These are phyloP conservation scores for Stachybotrys elegans DNA, from an alignment of 2,329 filamentous ascomycete species.

Conservation along the genomic window DNA sequence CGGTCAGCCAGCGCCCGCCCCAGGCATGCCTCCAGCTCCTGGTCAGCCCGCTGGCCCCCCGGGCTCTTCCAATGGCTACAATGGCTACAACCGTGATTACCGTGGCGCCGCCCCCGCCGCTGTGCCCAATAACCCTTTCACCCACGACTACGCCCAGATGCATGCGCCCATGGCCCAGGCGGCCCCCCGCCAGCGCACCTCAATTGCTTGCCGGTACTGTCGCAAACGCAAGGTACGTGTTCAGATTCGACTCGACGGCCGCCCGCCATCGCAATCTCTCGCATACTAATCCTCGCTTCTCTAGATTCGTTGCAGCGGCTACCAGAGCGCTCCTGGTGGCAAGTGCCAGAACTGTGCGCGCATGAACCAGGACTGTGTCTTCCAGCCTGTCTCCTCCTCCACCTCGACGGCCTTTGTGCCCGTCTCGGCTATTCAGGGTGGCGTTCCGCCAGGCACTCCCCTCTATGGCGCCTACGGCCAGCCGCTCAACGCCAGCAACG, in stretches of 20 bases:
- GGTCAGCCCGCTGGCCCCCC: too few relatives aligned
- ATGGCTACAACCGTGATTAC: conserved; percentile 19
- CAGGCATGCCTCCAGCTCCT: too few relatives aligned
- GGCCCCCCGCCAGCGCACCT: conserved; percentile 53
- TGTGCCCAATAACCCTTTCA: conserved; percentile 16
- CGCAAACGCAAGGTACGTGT: conserved; percentile 52
- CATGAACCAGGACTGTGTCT: conserved; percentile 57
- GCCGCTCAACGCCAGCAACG: conserved; percentile 36
- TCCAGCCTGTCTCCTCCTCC: conserved; percentile 53
- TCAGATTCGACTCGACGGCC: too few relatives aligned
- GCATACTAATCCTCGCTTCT: conserved; percentile 6
- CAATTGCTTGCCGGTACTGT: conserved; percentile 57
- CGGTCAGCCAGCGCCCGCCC: conserved; percentile 17
- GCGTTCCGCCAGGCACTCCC: conserved; percentile 50
- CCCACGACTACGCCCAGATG: conserved; percentile 27
- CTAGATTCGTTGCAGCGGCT: conserved; percentile 58
- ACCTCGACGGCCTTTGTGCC: conserved; percentile 55
- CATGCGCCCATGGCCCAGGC: conserved; percentile 36
- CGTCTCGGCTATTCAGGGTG: conserved; percentile 53
- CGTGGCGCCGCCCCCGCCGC: conserved; percentile 20
- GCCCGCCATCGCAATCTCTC: too few relatives aligned
- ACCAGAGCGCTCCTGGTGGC: conserved; percentile 52
- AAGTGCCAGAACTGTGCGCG: conserved; percentile 58
- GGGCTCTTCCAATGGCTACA: conserved; percentile 21
- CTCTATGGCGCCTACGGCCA: conserved; percentile 55